These are phyloP conservation scores for Heliamphora pulchella DNA, from an alignment of 179 eudicot species.

Conservation along the genomic window DNA sequence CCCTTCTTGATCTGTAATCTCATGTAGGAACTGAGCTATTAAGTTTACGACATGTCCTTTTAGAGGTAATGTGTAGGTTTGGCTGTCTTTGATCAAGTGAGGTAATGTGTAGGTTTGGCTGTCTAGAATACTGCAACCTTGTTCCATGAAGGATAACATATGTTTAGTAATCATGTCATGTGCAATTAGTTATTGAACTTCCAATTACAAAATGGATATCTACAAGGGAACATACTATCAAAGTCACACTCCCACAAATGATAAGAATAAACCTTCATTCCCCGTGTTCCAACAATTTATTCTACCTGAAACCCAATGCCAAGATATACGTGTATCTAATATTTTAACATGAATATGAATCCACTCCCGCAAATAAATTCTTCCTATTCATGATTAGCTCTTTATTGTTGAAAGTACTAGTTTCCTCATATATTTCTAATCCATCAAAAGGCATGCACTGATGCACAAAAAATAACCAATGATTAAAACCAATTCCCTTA, in stretches of 20 bases:
- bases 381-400: background rate
- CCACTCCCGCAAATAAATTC: background rate
- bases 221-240: background rate
- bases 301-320: background rate
- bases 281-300: background rate
- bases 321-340: background rate
- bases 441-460: background rate
- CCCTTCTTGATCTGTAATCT: background rate
- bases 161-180: conserved; percentile 31
- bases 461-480: background rate
- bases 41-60: background rate
- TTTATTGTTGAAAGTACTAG: background rate
- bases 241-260: background rate
- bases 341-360: background rate
- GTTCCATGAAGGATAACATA: conserved; percentile 61
- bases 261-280: background rate
- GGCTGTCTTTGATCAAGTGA: conserved; percentile 27
- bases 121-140: conserved; percentile 55
- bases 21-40: no score
- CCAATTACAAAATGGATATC: background rate
- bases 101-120: conserved; percentile 61
- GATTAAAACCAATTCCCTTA: conserved; percentile 17
- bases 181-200: conserved; percentile 29
- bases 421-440: background rate
- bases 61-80: background rate